Base-by-base conservation (phyloP, 2,329 filamentous ascomycete genomes). In the Trichothecium roseum region DNA sequence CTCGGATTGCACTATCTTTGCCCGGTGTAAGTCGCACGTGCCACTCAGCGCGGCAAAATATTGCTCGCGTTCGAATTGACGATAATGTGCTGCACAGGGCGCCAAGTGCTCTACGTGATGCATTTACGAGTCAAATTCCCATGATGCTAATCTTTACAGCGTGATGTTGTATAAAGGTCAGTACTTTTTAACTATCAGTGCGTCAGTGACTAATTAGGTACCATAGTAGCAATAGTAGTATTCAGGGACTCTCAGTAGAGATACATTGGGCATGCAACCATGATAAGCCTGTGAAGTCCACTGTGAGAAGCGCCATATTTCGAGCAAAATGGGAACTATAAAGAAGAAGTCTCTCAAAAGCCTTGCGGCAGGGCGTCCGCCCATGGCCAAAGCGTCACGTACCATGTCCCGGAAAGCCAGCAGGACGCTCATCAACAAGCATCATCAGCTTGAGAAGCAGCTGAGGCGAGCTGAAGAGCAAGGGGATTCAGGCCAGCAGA, bases 351-450 rank as follows among this genome's bases (percentile, higher is more conserved):
- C 52, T 32, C 42, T 55, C 4, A 72, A 67, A 45, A 69, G 60
- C 37, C 53, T 63, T 17, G 45, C 51, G 13, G 60, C 62, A 16
- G 70, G 75, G 12, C 67, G 77, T n/a, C 72, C 73, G 3, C 76
- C 76, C 8, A 67, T 64, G 2, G 54, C 63, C 24, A 69, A 68
- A 42, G 60, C 65, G 15, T 57, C 61, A 8, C 67, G 64, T 42
- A 71, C 75, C 5, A 77, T 82, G 47, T 76, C 78, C 4, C 69
- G 77, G 40, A 81, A 75, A 52, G 69, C 75, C 18, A 80, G 75
- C 30, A 69, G 77, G 47, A 60, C 64, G 20, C 61, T 82, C 42
- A 83, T 83, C 56, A 78, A 79, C 52, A 66, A 64, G 29, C 74
- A 78, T 42, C 78, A 83, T 49, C 70, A 75, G 30, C 56, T 82